phyloP scores from a whole-genome alignment of 495 filamentous ascomycete genomes.

The Oleoguttula mirabilis region DNA sequence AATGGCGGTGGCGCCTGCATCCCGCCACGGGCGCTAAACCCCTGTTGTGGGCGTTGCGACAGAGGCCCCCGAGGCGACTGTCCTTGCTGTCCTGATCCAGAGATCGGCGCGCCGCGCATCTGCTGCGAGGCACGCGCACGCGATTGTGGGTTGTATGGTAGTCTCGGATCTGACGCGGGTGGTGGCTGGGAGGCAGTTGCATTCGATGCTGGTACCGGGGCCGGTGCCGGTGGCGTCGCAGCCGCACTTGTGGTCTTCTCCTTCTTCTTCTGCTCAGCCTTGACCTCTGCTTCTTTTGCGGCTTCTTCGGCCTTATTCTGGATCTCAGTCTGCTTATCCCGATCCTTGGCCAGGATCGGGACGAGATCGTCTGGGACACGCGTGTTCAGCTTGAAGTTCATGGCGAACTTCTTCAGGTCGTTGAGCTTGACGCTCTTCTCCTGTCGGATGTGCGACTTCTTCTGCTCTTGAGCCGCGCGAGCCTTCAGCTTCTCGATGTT shows the following conservation, averaged over 20 bases:
- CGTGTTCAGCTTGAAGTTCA: constrained; percentile 83
- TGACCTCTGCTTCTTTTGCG: constrained; percentile 25
- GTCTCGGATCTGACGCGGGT: too few species aligned
- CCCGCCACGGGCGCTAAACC: neutral
- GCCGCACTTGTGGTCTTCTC: constrained; percentile 40
- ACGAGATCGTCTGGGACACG: constrained; percentile 87
- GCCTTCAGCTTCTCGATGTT: constrained; percentile 60
- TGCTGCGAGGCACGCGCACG: constrained; percentile 4
- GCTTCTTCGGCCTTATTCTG: constrained; percentile 56
- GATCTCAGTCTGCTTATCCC: constrained; percentile 80
- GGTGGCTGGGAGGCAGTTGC: too few species aligned
- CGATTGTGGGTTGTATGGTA: constrained; percentile 3
- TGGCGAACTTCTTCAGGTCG: constrained; percentile 88
- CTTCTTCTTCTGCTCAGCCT: constrained; percentile 37
- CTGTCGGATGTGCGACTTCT: constrained; percentile 47
- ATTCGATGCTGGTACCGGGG: too few species aligned
- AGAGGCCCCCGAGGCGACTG: constrained; percentile 8
- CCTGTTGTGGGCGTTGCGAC: neutral
- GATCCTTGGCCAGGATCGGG: constrained; percentile 91
- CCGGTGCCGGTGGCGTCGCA: constrained; percentile 29
- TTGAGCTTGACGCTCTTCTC: constrained; percentile 84
- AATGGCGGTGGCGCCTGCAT: neutral
- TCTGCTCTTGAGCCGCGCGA: constrained; percentile 31
- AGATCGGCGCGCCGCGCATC: neutral
- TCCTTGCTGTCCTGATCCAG: neutral